phyloP scores from a whole-genome alignment of 768 basidiomycete genomes.

The Lactifluus hygrophoroides region DNA sequence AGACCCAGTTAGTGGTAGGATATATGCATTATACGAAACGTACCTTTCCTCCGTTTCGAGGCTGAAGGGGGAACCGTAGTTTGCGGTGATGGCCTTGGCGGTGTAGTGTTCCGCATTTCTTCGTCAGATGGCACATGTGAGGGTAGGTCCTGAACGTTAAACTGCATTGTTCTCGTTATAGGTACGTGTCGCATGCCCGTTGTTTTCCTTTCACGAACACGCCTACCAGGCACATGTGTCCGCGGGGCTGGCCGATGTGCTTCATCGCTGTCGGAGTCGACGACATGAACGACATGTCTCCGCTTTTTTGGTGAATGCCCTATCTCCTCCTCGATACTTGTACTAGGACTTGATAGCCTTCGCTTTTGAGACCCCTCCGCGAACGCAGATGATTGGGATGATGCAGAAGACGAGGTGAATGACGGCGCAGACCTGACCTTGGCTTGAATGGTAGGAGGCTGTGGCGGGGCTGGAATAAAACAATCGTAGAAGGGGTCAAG shows the following conservation, averaged over 20 bases:
- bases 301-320: conserved; percentile 10
- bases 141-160: background rate
- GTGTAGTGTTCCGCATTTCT: conserved; percentile 3
- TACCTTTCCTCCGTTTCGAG: conserved; percentile 14
- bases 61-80: background rate
- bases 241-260: background rate
- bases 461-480: conserved; percentile 32
- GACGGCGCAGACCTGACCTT: conserved; percentile 7
- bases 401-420: conserved; percentile 9
- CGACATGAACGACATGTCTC: conserved; percentile 15
- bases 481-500: conserved; percentile 71
- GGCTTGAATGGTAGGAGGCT: conserved; percentile 25
- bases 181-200: background rate
- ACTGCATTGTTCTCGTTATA: background rate
- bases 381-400: conserved; percentile 10
- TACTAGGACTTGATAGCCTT: conserved; percentile 14
- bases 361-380: background rate
- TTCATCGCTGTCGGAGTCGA: conserved; percentile 29
- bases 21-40: background rate
- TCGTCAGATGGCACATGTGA: background rate
- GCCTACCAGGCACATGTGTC: conserved; percentile 14
- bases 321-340: conserved; percentile 11
- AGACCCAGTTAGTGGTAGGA: background rate
- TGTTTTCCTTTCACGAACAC: conserved; percentile 11
- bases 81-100: background rate